Percentiles rank a stretch among this genome's conserved stretches.
Conservation (phyloP, 805 yeast genomes). For the Cyberlindnera petersonii region DNA sequence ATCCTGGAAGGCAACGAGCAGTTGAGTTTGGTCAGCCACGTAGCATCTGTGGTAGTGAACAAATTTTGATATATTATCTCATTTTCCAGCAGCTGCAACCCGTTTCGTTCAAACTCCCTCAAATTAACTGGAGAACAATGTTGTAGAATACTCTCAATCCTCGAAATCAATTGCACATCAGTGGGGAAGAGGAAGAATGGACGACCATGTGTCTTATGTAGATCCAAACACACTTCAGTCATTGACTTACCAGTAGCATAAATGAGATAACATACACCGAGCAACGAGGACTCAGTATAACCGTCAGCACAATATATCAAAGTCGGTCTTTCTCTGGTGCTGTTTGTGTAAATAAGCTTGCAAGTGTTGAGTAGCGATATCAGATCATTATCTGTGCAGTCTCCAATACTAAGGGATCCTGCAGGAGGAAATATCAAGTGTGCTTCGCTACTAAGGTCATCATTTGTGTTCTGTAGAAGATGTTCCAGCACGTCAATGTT, state of each 20-base stretch:
- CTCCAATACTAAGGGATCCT: slow-evolving; percentile 77
- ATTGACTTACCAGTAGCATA: slow-evolving; percentile 58
- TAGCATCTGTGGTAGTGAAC: slow-evolving; percentile 26
- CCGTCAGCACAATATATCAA: slow-evolving; percentile 85
- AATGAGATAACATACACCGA: slow-evolving; percentile 66
- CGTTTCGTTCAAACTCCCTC: slow-evolving; percentile 12
- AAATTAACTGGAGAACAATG: slow-evolving; percentile 49
- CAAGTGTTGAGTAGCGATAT: slow-evolving; percentile 64
- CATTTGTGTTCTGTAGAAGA: slow-evolving; percentile 19
- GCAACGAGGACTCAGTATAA: slow-evolving; percentile 83
- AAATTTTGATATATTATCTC: slow-evolving; percentile 34
- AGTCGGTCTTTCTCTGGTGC: slow-evolving; percentile 31
- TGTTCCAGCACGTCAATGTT: slow-evolving; percentile 33
- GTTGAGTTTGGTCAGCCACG: slow-evolving; percentile 31
- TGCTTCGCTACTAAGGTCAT: slow-evolving; percentile 20
- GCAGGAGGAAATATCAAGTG: slow-evolving; percentile 74
- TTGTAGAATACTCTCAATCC: slow-evolving; percentile 58
- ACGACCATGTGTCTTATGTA: slow-evolving; percentile 62
- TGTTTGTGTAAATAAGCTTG: slow-evolving; percentile 53
- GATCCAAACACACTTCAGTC: slow-evolving; percentile 59
- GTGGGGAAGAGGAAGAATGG: slow-evolving; percentile 82
- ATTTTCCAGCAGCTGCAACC: slow-evolving; percentile 20
- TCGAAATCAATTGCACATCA: slow-evolving; percentile 63
- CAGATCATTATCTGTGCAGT: slow-evolving; percentile 57
- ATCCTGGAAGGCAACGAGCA: slow-evolving; percentile 85